Evolutionary conservation across 192 early-diverging fungal species (phyloP).

Genomic region (Coemansia sp.): DNA sequence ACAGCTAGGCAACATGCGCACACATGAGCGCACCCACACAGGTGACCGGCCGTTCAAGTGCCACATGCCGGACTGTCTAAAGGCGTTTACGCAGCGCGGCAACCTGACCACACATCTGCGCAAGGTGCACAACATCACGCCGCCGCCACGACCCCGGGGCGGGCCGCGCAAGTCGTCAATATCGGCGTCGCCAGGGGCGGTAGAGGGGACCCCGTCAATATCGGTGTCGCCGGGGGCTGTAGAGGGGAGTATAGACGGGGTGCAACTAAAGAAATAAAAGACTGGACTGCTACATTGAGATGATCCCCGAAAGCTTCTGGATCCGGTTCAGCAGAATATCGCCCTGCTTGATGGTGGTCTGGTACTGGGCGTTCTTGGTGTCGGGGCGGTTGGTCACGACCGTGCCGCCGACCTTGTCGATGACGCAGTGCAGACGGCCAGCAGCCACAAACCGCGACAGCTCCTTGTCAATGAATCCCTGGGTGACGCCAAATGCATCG

Average conservation of each 20-base stretch:
- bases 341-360: conserved; percentile 92
- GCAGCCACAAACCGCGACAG: conserved; percentile 91
- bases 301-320: conserved; percentile 92
- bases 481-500: conserved; percentile 88
- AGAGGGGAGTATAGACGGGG: no score
- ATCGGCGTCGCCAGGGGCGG: no score
- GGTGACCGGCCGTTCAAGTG: conserved; percentile 74
- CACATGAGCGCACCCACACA: conserved; percentile 74
- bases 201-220: no score
- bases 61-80: conserved; percentile 55
- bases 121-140: conserved; percentile 45
- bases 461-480: conserved; percentile 96
- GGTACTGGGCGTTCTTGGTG: conserved; percentile 98
- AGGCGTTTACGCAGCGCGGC: conserved; percentile 72
- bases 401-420: conserved; percentile 97
- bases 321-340: conserved; percentile 91
- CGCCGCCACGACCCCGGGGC: no score
- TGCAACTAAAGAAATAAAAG: neutral
- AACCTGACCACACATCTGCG: conserved; percentile 53
- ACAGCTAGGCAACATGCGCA: conserved; percentile 76
- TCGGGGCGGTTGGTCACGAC: conserved; percentile 98
- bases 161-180: no score
- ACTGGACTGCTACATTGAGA: conserved; percentile 65
- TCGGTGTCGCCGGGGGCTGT: no score
- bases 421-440: conserved; percentile 94